A percentile compares a stretch with the other conserved stretches of the same genome.
These are phyloP conservation scores for Neonectria punicea DNA, from an alignment of 2,329 filamentous ascomycete genomes.

Conservation along the genomic window DNA sequence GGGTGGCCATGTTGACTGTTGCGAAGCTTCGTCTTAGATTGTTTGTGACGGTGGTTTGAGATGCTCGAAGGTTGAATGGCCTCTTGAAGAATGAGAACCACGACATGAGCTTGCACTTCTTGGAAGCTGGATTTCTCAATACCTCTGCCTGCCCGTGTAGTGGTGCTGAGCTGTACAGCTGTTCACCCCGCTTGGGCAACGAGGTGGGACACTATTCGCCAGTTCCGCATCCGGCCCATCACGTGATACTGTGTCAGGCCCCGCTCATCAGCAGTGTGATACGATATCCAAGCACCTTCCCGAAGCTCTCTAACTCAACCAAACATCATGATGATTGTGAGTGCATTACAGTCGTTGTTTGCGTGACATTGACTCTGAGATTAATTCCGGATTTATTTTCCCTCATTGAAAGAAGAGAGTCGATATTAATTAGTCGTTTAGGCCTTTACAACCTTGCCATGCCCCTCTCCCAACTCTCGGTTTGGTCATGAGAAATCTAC, in stretches of 20 bases:
- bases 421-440: not conserved
- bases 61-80: conserved; percentile 38
- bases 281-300: not conserved
- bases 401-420: not conserved
- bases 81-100: conserved; percentile 43
- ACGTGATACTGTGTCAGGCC: conserved; percentile 6
- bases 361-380: not conserved
- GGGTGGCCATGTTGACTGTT: conserved; percentile 50
- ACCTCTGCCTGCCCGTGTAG: not conserved
- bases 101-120: conserved; percentile 33
- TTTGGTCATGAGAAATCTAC: not conserved
- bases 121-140: conserved; percentile 11
- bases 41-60: conserved; percentile 37
- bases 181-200: conserved; percentile 4
- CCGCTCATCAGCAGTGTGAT: not conserved
- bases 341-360: not conserved
- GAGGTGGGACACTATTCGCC: conserved; percentile 13
- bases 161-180: conserved; percentile 2
- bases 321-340: not conserved
- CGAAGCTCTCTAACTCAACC: not conserved
- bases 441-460: not conserved
- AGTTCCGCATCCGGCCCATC: not conserved
- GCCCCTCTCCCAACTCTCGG: not conserved
- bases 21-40: conserved; percentile 45
- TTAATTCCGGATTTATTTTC: not conserved